Conservation (phyloP, 257 asterid species). For the Anisodus tanguticus region DNA sequence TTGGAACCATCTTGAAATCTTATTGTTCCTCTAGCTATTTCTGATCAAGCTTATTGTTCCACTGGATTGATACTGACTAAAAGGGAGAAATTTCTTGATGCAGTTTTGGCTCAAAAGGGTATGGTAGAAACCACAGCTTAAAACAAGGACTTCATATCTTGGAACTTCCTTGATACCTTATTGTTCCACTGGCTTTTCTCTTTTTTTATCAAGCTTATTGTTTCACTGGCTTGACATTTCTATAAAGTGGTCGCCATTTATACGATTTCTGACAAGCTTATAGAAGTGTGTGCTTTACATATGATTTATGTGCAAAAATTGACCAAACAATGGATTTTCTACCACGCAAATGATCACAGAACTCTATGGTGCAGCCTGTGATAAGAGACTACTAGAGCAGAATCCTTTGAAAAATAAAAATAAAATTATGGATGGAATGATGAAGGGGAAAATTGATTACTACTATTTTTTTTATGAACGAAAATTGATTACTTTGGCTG, state of each 20-base stretch:
- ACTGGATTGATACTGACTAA: neutral
- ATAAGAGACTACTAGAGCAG: neutral
- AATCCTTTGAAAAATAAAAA: neutral
- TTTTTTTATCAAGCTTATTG: slow-evolving; percentile 9
- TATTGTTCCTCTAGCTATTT: neutral
- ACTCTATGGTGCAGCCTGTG: neutral
- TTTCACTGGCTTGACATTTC: neutral
- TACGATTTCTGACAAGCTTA: slow-evolving; percentile 19
- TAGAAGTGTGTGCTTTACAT: neutral
- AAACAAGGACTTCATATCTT: neutral
- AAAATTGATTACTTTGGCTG: neutral
- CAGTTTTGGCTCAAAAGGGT: neutral
- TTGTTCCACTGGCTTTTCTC: neutral
- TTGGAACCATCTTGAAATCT: neutral
- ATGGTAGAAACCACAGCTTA: neutral
- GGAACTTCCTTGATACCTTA: neutral
- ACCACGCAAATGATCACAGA: neutral
- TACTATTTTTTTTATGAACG: neutral
- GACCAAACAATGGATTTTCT: neutral
- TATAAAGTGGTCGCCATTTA: neutral
- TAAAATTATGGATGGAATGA: neutral
- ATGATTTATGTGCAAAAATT: neutral
- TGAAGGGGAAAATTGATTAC: neutral
- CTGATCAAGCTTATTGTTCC: neutral
- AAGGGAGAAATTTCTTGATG: neutral